Percentiles rank a stretch among this genome's conserved stretches.
phyloP scores from a whole-genome alignment of 805 yeast species.

The Saccharomycopsis fermentans region DNA sequence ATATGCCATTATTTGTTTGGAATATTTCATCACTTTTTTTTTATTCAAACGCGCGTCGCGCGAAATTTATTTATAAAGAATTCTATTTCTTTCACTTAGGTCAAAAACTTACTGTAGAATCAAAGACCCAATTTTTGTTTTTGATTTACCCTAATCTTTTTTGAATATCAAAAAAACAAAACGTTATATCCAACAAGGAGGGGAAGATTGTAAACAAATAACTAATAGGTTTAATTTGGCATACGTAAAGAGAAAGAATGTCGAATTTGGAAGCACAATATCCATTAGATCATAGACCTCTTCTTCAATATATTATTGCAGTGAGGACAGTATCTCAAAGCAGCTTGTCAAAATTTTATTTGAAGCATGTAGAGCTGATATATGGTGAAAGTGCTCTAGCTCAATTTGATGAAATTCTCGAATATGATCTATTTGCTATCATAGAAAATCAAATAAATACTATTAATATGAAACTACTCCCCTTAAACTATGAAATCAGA shows the following conservation, averaged over 20 bases:
- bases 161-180: too few relatives aligned
- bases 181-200: too few relatives aligned
- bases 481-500: constrained; percentile 13
- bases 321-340: constrained; percentile 7
- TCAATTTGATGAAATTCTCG: neutral
- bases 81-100: neutral
- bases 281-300: constrained; percentile 7
- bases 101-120: neutral
- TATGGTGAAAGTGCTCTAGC: neutral
- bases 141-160: too few relatives aligned
- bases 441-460: constrained; percentile 5
- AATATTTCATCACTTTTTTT: too few relatives aligned
- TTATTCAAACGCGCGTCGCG: neutral
- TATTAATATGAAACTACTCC: constrained; percentile 11
- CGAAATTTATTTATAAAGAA: neutral
- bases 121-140: too few relatives aligned
- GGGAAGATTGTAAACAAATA: too few relatives aligned
- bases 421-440: constrained; percentile 1
- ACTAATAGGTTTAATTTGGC: neutral
- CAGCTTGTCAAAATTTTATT: constrained; percentile 4
- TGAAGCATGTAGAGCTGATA: neutral
- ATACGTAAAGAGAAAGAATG: neutral
- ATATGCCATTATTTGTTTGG: neutral
- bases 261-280: neutral
- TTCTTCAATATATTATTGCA: constrained; percentile 16